These are phyloP conservation scores for Piromyces finnis DNA, from an alignment of 192 early-diverging fungal species.

Conservation along the genomic window DNA sequence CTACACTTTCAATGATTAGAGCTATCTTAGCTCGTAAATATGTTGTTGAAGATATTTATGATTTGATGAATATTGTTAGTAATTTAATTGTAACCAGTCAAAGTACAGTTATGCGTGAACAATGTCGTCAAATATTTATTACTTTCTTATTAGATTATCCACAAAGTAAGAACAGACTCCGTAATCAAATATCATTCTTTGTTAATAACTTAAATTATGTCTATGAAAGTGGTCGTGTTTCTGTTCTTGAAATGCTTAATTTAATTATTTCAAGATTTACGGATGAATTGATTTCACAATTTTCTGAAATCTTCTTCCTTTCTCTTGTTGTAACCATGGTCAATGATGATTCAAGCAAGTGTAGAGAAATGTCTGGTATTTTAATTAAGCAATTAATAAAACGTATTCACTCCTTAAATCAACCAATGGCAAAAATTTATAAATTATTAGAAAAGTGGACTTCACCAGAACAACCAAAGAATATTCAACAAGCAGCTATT, in stretches of 20 bases:
- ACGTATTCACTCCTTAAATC: constrained; percentile 28
- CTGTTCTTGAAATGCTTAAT: constrained; percentile 74
- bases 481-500: not conserved
- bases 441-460: constrained; percentile 61
- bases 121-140: constrained; percentile 62
- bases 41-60: constrained; percentile 78
- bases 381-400: constrained; percentile 49
- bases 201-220: constrained; percentile 80
- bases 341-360: constrained; percentile 84
- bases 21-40: constrained; percentile 73
- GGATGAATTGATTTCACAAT: constrained; percentile 55
- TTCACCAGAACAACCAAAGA: not conserved
- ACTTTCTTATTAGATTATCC: constrained; percentile 95
- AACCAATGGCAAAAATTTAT: constrained; percentile 40
- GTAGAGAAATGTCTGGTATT: constrained; percentile 67
- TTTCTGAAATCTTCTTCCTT: constrained; percentile 67
- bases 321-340: constrained; percentile 65
- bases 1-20: constrained; percentile 68
- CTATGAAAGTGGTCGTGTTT: constrained; percentile 79
- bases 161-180: constrained; percentile 58
- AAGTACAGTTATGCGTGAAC: constrained; percentile 51
- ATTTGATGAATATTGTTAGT: constrained; percentile 65
- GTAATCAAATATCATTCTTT: constrained; percentile 72
- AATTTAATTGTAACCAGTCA: constrained; percentile 79
- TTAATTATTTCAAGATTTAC: constrained; percentile 60